Evolutionary conservation across 208 protist species (phyloP), one percentile per base, ranked within the genome.

Genomic region (Acanthamoeba sp.): DNA sequence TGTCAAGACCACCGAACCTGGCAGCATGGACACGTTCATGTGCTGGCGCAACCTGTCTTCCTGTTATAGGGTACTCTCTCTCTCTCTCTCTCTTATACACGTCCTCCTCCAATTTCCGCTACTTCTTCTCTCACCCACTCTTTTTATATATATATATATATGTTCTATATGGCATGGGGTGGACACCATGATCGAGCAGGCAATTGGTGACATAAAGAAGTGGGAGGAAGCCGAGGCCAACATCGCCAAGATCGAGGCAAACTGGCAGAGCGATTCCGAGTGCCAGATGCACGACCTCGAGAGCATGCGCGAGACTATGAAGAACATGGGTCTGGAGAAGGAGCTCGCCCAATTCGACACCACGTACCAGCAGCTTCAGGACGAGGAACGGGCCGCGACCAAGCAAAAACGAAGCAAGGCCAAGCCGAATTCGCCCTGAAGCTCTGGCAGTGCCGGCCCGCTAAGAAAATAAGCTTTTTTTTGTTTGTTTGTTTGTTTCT

Each of bases 291-390:
- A 34, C 20, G 45, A 87, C 48, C 10, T 62, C n/a, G 78, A 57
- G 16, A 40, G 20, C 14, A 34, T 87, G 48, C 38, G 78, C 16
- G 18, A 38, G 18, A 62, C 78, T 2, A 87, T 87, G 78, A 52
- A 38, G 45, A 7, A 10, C 12, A 87, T 87, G 78, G 78, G 78
- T 14, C 32, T 87, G 45, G 78, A 87, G 34, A 87, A 87, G n/a
- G 45, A 87, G 78, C 78, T 87, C 2, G 45, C 78, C 42, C 18
- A 87, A 20, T 87, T 87, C 78, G 45, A 87, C 29, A 14, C 7
- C 29, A 40, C 22, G 16, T 22, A 27, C n/a, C 5, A 87, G 55
- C 3, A 62, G 55, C 55, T 29, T 7, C 55, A n/a, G 20, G 9
- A 18, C 24, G 18, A 76, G 36, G 20, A 80, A 38, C 14, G n/a